Percentiles rank a stretch among this genome's conserved stretches.
Evolutionary conservation across 2,329 filamentous ascomycete genomes (phyloP).

Genomic region (Venturia asperata): DNA sequence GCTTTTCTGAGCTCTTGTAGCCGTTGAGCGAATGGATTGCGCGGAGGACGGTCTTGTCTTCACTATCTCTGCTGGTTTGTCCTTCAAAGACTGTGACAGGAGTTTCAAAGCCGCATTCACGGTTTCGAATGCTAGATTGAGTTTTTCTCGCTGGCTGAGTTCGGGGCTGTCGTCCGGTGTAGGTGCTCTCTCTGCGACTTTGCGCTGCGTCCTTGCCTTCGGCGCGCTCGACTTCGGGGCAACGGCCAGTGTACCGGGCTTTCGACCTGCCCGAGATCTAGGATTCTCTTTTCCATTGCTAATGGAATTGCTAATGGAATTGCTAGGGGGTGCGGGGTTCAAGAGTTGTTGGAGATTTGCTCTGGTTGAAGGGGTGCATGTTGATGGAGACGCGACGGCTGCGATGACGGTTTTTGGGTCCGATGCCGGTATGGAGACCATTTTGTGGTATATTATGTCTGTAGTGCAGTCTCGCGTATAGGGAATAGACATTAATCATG

Average conservation of each 20-base stretch:
- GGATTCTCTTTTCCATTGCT: constrained; percentile 7
- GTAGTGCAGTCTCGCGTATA: not conserved
- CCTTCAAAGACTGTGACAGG: constrained; percentile 59
- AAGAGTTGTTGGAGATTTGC: constrained; percentile 7
- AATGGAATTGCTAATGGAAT: not conserved
- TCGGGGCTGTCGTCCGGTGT: not conserved
- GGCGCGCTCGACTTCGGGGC: constrained; percentile 2
- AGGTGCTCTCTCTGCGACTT: not conserved
- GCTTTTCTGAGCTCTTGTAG: not conserved
- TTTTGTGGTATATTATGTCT: not conserved
- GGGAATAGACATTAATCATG: constrained; percentile 6
- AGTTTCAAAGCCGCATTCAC: constrained; percentile 64
- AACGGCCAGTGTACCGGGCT: constrained; percentile 5
- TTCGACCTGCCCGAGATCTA: not conserved
- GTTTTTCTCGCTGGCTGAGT: constrained; percentile 49
- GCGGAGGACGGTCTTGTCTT: constrained; percentile 7
- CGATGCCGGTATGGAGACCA: not conserved
- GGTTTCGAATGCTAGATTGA: constrained; percentile 62
- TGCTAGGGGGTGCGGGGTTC: not conserved
- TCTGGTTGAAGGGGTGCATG: constrained; percentile 1
- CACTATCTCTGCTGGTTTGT: not conserved
- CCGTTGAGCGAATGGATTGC: not conserved
- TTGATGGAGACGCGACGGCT: constrained; percentile 5
- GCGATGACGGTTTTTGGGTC: not conserved
- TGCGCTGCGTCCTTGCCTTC: not conserved